Evolutionary conservation across 495 filamentous ascomycete species (phyloP), one percentile per base, ranked within the genome.

Genomic region (Aspergillus olivimuriae): DNA sequence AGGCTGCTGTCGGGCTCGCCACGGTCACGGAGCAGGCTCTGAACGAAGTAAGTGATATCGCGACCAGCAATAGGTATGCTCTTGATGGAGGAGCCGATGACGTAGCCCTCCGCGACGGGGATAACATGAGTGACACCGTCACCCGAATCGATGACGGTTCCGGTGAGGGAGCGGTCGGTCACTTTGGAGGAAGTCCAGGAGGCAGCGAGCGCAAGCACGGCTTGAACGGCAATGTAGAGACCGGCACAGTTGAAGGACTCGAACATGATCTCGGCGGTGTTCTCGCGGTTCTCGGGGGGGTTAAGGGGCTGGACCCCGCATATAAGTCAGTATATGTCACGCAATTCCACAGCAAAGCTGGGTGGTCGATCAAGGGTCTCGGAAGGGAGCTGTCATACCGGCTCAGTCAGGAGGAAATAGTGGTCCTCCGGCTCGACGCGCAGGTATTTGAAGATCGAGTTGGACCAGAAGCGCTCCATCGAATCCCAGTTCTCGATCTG

Each of bases 401-500:
- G 92, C 61, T 98, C 92, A 39, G 92, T 98, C 43, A 98, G 83
- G 34, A 98, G 80, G 66, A 98, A 98, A 69, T 95, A 84, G 60
- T 98, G 92, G 58, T 98, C 92, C 70, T 98, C 92, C 19, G 92
- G 92, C 65, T 98, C 92, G 44, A 98, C 92, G 43, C 92, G 81
- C 28, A 98, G 79, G 62, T 98, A 98, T 63, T 97, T 97, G 76
- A 98, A 98, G 67, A 98, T 98, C 19, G 94, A 97, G 69, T 95
- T 96, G 36, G 94, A 96, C 92, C 92, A 98, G 65, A 95, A 98
- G 41, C 92, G 81, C 61, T 98, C 92, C 92, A 98, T 98, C 52
- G 94, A 84, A 63, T 98, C 92, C 92, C 92, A 98, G 60, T 98
- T 95, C 68, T 98, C 92, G 56, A 98, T 84, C 69, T 97, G 94